Evolutionary conservation across 129 eudicot genomes (phyloP).

Genomic region (Centrapalus pauciflorus): DNA sequence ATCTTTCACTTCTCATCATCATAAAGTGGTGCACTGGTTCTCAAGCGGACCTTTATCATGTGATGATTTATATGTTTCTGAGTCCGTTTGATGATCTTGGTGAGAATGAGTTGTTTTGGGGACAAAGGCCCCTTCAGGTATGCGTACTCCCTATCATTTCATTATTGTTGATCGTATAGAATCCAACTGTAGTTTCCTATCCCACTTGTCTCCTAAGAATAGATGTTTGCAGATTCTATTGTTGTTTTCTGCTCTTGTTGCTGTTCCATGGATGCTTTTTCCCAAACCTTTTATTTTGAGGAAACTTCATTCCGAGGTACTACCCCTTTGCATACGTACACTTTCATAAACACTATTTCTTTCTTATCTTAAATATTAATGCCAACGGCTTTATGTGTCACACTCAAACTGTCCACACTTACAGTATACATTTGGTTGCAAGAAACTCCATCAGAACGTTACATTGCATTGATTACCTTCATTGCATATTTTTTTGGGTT

Average conservation of each 20-base stretch:
- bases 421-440: neutral
- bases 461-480: neutral
- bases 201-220: conserved; percentile 10
- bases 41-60: conserved; percentile 96
- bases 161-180: neutral
- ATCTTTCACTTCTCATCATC: conserved; percentile 86
- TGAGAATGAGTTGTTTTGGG: conserved; percentile 92
- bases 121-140: conserved; percentile 94
- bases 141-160: neutral
- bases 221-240: conserved; percentile 68
- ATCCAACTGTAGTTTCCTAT: conserved; percentile 3
- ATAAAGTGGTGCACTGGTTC: conserved; percentile 98
- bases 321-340: neutral
- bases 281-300: conserved; percentile 96
- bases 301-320: conserved; percentile 84
- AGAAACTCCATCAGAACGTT: neutral
- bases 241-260: conserved; percentile 82
- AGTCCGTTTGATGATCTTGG: conserved; percentile 96
- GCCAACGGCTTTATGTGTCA: neutral
- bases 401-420: neutral
- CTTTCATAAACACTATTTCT: neutral
- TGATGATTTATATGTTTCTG: conserved; percentile 97
- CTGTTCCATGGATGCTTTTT: conserved; percentile 99
- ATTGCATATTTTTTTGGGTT: neutral
- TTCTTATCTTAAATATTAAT: neutral